phyloP scores from a whole-genome alignment of 257 asterid genomes.

The Verbena officinalis region DNA sequence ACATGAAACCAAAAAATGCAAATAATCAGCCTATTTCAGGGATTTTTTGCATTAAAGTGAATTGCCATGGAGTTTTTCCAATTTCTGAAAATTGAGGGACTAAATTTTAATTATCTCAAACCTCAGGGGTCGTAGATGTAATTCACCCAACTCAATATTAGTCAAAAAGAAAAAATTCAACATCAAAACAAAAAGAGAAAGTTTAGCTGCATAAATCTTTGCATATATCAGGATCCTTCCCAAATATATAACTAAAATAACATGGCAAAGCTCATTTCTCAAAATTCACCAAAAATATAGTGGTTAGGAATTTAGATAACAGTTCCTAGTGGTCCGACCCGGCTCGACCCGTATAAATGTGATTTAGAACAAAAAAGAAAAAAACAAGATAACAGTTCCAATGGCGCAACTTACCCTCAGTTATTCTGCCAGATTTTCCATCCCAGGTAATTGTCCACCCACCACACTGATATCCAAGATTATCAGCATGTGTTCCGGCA shows the following conservation, averaged over 20 bases:
- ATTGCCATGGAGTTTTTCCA: too few relatives aligned
- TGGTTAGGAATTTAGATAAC: background rate
- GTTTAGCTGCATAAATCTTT: constrained; percentile 11
- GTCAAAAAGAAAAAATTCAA: background rate
- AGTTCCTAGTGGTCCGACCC: too few relatives aligned
- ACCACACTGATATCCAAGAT: constrained; percentile 97
- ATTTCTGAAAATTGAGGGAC: too few relatives aligned
- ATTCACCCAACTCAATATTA: background rate
- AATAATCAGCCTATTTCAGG: too few relatives aligned
- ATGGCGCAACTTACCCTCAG: constrained; percentile 59
- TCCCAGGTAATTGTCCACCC: constrained; percentile 97
- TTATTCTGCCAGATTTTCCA: constrained; percentile 82
- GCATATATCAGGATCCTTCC: constrained; percentile 8
- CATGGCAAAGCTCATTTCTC: background rate
- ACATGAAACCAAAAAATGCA: too few relatives aligned
- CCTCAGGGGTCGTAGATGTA: too few relatives aligned
- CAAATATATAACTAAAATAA: background rate
- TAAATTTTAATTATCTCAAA: too few relatives aligned
- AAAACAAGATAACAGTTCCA: background rate
- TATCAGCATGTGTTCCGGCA: constrained; percentile 94
- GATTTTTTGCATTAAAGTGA: too few relatives aligned
- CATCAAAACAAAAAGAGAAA: background rate
- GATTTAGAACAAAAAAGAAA: too few relatives aligned
- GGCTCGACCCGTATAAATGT: too few relatives aligned
- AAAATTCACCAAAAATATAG: background rate